Conservation (phyloP, 257 asterid species). For the Apocynum venetum region DNA sequence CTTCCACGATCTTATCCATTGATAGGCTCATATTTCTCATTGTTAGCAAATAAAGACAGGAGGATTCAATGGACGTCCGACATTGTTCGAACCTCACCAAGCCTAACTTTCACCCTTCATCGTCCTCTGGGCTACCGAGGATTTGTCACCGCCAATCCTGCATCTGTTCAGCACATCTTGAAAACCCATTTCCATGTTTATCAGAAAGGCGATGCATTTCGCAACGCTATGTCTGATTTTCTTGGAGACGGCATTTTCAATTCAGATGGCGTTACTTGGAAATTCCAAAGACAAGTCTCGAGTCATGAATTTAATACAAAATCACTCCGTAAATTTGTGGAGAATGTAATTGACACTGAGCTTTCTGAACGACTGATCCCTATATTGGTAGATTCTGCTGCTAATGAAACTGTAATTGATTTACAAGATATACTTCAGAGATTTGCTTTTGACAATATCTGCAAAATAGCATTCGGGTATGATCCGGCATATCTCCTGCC, state of each 20-base stretch:
- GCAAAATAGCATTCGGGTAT: conserved; percentile 52
- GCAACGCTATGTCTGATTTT: conserved; percentile 31
- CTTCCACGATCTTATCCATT: conserved; percentile 41
- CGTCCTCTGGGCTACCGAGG: conserved; percentile 37
- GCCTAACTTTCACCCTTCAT: conserved; percentile 45
- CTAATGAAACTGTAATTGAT: conserved; percentile 24
- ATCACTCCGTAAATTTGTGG: conserved; percentile 52
- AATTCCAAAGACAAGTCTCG: conserved; percentile 43
- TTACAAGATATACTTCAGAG: conserved; percentile 54
- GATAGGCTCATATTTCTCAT: conserved; percentile 32
- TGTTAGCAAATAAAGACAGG: conserved; percentile 33
- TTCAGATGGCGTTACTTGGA: conserved; percentile 51
- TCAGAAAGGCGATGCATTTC: conserved; percentile 37
- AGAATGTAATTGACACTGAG: conserved; percentile 48
- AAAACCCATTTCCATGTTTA: conserved; percentile 40
- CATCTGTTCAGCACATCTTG: conserved; percentile 54
- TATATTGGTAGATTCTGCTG: conserved; percentile 32
- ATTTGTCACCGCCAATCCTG: conserved; percentile 50
- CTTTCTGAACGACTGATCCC: conserved; percentile 45
- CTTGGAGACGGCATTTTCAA: conserved; percentile 62
- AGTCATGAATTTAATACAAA: conserved; percentile 56
- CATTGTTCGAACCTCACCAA: conserved; percentile 28
- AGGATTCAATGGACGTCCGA: conserved; percentile 52
- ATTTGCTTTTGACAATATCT: conserved; percentile 61
- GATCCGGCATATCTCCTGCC: conserved; percentile 52